These are phyloP conservation scores for Ramaria sp. DNA, from an alignment of 768 basidiomycete genomes.

Conservation along the genomic window DNA sequence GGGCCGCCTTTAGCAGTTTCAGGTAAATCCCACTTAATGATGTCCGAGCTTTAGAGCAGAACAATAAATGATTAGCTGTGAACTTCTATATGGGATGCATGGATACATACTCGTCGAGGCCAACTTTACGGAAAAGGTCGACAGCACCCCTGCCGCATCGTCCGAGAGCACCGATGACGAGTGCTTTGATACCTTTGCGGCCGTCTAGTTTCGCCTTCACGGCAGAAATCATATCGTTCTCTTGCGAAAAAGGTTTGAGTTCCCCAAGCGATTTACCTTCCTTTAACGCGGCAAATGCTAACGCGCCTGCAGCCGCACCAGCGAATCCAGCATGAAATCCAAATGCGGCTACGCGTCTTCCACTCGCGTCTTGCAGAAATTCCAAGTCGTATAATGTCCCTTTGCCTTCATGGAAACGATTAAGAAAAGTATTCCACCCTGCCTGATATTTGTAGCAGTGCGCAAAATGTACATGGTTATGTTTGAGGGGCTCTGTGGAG, in stretches of 20 bases:
- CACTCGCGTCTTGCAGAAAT: slow-evolving; percentile 75
- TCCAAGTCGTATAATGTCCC: slow-evolving; percentile 93
- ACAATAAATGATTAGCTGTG: no score
- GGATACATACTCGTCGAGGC: slow-evolving; percentile 84
- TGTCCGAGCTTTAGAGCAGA: no score
- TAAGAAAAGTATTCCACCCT: slow-evolving; percentile 81
- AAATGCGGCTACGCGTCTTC: slow-evolving; percentile 93
- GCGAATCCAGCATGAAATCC: slow-evolving; percentile 98
- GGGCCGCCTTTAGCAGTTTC: no score
- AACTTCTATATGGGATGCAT: no score
- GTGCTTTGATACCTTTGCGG: slow-evolving; percentile 58
- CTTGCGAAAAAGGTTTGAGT: slow-evolving; percentile 76
- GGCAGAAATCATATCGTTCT: slow-evolving; percentile 66
- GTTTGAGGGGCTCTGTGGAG: slow-evolving; percentile 72
- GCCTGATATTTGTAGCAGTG: slow-evolving; percentile 96
- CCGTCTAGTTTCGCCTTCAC: slow-evolving; percentile 61
- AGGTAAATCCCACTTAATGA: no score
- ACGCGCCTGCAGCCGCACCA: slow-evolving; percentile 80
- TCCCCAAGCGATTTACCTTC: slow-evolving; percentile 49
- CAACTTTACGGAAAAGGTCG: slow-evolving; percentile 90
- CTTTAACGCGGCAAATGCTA: slow-evolving; percentile 63
- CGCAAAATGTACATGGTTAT: slow-evolving; percentile 96
- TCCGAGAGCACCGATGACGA: slow-evolving; percentile 94
- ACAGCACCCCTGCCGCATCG: slow-evolving; percentile 92
- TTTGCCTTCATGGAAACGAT: slow-evolving; percentile 72